Base-by-base conservation (phyloP, 768 basidiomycete genomes). In the Lactarius trivialis region DNA sequence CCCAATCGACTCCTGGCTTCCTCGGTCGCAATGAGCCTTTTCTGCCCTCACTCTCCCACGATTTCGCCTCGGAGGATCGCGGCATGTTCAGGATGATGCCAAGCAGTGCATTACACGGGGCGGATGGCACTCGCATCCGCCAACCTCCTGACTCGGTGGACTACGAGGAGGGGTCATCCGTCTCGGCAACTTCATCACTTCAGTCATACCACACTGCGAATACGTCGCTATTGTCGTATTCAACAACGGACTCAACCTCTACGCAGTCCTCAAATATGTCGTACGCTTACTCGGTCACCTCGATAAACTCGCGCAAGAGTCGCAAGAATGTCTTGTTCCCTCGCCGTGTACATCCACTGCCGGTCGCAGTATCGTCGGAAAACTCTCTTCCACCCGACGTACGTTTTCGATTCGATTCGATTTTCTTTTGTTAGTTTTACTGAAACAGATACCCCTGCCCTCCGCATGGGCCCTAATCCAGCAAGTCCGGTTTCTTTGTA, bases 11-110 rank as follows among this genome's bases (percentile, higher is more conserved):
- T 7, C 86, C 89, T 62, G 87, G 86, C 34, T 88, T 92, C 28
- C 75, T 91, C 68, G 90, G 91, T 70, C 84, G 90, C 7, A 92
- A 93, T 63, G 90, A 91, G 71, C 80, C 92, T 53, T 84, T 88
- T 72, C 85, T 85, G 19, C 76, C 82, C 4, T 78, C 79, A 17
- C 63, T 68, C 41, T 70, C 73, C 48, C 76, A 82, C 65, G 85
- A 87, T 70, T 82, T 60, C 41, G 78, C 82, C 14, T 85, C 85
- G 6, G 89, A 90, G 62, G 77, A 81, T 30, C 84, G 86, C 69
- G 84, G 83, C 49, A 80, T 85, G n/a, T 88, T 88, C 72, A 88
- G 85, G 61, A 73, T 65, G 58, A 70, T 79, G 75, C 80, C 78
- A 67, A 73, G 78, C 9, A 78, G 75, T 68, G 81, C 82, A 21